Evolutionary conservation across 2,329 filamentous ascomycete genomes (phyloP), one percentile per base, ranked within the genome.

Genomic region (Rhinocladiella mackenziei): DNA sequence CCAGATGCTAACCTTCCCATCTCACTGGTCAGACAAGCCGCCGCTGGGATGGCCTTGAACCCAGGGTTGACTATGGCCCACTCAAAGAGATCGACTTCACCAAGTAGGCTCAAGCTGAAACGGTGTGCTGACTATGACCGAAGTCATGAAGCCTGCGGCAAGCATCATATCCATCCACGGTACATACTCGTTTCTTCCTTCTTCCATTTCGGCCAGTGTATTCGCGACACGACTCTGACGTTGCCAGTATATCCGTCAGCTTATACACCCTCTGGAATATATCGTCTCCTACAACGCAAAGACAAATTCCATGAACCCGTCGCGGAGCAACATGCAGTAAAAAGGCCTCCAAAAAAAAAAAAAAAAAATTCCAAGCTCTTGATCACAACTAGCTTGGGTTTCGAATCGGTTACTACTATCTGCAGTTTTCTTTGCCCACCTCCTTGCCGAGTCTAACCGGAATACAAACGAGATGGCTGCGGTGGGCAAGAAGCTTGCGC

Each of bases 21-120:
- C 43, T 36, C 36, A 41, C 46, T 53, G 50, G 43, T 50, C 50
- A 43, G 29, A 47, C 46, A 48, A 50, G 43, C 50, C 46, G 45
- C 34, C 26, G 18, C 45, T 37, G 19, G 42, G 42, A 42, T 43
- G 35, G 29, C 41, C 42, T 31, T 38, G 17, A 23, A 25, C 28
- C 42, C 43, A 29, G 29, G 36, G 25, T 31, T 9, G 9, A 18
- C 22, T 33, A 23, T 29, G 39, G 41, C 31, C 43, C 43, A 51
- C 43, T 43, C 43, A 41, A 22, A 46, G 39, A 42, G 28, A 39
- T 34, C 19, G 43, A 17, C 39, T 49, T 46, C 39, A 43, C 23
- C 19, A 49, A 17, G 40, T 45, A 40, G 42, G 50, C 39, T 23
- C 38, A 47, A 45, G 45, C 42, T 52, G 50, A 53, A 53, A 53